phyloP scores from a whole-genome alignment of 345 rosid species.

The Clausena lansium region DNA sequence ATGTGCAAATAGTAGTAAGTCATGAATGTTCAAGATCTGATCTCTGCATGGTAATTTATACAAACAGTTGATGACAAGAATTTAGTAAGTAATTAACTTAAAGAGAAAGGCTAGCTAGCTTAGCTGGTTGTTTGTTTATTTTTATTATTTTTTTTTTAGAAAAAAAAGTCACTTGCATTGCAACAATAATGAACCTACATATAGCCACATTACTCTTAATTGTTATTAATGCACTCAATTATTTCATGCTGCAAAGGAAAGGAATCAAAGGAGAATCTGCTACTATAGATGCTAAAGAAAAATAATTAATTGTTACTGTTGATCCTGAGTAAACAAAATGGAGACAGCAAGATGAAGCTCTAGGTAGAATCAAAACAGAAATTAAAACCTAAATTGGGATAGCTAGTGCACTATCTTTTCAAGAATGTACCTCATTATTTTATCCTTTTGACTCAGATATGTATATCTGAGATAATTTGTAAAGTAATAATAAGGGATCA shows the following conservation, averaged over 20 bases:
- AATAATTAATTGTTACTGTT: background rate
- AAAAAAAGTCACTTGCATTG: background rate
- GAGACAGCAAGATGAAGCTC: background rate
- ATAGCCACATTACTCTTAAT: background rate
- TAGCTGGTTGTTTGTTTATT: background rate
- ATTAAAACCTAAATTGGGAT: background rate
- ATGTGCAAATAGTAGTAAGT: background rate
- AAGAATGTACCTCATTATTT: conserved; percentile 20
- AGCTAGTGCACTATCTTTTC: background rate
- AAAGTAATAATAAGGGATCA: background rate
- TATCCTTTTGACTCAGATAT: conserved; percentile 30
- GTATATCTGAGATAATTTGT: background rate
- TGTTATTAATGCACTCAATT: background rate
- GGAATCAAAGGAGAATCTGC: background rate
- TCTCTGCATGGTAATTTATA: background rate
- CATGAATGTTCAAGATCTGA: background rate
- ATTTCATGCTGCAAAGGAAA: background rate
- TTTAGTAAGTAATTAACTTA: background rate
- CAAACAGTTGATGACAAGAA: too few species aligned
- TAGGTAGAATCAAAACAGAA: background rate
- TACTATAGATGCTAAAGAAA: background rate
- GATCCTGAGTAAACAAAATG: background rate
- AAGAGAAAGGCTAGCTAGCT: background rate
- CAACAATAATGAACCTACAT: background rate
- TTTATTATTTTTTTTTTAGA: too few species aligned